Percentiles rank a stretch among this genome's conserved stretches.
These are phyloP conservation scores for Moricandia moricandioides DNA, from an alignment of 345 rosid species.

Conservation along the genomic window DNA sequence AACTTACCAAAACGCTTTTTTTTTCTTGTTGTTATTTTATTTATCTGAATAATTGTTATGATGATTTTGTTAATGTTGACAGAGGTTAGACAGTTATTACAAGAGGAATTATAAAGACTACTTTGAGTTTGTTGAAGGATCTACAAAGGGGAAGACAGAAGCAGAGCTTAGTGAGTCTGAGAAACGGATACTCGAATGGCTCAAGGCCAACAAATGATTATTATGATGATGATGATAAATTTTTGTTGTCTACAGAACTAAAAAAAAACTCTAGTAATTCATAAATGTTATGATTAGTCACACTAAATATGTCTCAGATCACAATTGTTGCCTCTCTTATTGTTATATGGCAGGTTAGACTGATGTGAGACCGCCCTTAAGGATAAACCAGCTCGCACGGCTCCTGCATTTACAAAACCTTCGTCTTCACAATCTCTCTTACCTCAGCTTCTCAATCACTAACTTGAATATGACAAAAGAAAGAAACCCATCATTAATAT, in stretches of 20 bases:
- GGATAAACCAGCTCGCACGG: background rate
- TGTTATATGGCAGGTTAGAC: too few species aligned
- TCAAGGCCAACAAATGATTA: constrained; percentile 53
- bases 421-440: background rate
- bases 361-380: background rate
- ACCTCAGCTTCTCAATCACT: background rate
- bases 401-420: background rate
- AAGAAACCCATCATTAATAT: background rate
- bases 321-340: too few species aligned
- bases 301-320: too few species aligned
- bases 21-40: background rate
- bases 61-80: constrained; percentile 14
- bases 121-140: constrained; percentile 77
- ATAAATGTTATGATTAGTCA: background rate
- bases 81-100: constrained; percentile 83
- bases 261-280: background rate
- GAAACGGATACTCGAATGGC: constrained; percentile 87
- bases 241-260: constrained; percentile 11
- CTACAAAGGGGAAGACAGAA: constrained; percentile 55
- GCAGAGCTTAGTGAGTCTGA: constrained; percentile 65
- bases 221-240: constrained; percentile 9
- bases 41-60: background rate
- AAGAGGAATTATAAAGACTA: constrained; percentile 87
- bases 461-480: background rate
- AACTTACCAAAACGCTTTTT: background rate